Conservation (phyloP, 2,329 filamentous ascomycete genomes). For the Talaromyces sp. region DNA sequence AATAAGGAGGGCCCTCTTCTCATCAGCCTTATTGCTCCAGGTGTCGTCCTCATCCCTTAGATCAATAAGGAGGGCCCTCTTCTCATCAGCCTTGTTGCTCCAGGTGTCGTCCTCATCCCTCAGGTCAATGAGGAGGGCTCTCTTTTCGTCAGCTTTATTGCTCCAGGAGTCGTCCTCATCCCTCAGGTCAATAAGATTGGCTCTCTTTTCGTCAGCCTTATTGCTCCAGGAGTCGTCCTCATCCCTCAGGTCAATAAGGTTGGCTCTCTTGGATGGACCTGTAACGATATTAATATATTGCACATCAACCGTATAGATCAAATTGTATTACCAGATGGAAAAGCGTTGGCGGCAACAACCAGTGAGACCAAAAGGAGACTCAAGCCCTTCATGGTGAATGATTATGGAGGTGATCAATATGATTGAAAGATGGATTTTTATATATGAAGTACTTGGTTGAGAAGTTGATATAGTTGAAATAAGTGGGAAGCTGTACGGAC, state of each 20-base stretch:
- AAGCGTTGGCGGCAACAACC: background rate
- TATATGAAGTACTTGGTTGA: background rate
- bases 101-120: background rate
- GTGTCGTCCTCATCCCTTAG: background rate
- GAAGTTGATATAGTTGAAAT: background rate
- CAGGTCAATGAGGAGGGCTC: background rate
- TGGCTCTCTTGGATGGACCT: background rate
- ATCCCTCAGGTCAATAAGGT: background rate
- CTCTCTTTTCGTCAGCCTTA: no score
- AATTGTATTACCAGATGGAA: background rate
- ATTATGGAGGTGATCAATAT: background rate
- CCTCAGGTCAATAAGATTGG: background rate
- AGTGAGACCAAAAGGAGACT: background rate
- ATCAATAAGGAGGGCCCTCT: background rate
- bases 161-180: background rate
- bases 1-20: background rate
- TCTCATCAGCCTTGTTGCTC: conserved; percentile 2
- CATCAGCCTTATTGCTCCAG: background rate
- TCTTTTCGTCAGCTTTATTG: background rate
- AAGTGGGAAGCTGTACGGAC: background rate
- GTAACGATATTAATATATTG: background rate
- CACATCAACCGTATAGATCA: background rate
- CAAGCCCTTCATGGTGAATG: background rate
- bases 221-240: no score
- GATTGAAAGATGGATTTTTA: background rate